A percentile compares a stretch with the other conserved stretches of the same genome.
These are phyloP conservation scores for Acanthamoeba culbertsoni DNA, from an alignment of 208 protist species.

Conservation along the genomic window DNA sequence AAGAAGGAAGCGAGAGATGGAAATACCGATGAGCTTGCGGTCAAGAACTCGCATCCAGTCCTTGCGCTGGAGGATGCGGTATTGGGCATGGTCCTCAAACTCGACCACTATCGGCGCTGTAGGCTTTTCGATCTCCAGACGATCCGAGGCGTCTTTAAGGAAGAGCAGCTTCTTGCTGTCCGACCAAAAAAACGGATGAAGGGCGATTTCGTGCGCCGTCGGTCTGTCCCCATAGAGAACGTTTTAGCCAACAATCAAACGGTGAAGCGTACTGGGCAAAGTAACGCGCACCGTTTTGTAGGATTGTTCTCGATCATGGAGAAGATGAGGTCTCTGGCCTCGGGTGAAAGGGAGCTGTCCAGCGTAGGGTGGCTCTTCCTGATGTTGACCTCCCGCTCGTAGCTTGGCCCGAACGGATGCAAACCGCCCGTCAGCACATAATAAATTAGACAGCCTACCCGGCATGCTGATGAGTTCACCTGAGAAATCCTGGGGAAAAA, in stretches of 20 bases:
- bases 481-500: neutral
- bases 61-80: neutral
- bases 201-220: neutral
- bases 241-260: neutral
- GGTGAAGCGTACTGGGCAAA: neutral
- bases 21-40: neutral
- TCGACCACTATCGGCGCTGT: neutral
- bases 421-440: constrained; percentile 65
- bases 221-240: neutral
- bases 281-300: neutral
- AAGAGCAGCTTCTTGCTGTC: constrained; percentile 19
- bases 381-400: constrained; percentile 69
- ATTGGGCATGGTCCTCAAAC: neutral
- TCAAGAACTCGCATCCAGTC: neutral
- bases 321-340: neutral
- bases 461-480: no score
- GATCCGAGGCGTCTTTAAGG: constrained; percentile 4
- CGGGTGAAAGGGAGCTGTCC: neutral
- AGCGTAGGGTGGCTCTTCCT: constrained; percentile 51
- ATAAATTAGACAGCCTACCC: constrained; percentile 61
- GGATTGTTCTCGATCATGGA: neutral
- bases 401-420: constrained; percentile 67
- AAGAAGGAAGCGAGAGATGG: neutral
- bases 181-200: constrained; percentile 6
- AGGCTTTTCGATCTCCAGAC: neutral